Conservation (phyloP, 2,329 filamentous ascomycete species). For the Coniochaeta sp. region DNA sequence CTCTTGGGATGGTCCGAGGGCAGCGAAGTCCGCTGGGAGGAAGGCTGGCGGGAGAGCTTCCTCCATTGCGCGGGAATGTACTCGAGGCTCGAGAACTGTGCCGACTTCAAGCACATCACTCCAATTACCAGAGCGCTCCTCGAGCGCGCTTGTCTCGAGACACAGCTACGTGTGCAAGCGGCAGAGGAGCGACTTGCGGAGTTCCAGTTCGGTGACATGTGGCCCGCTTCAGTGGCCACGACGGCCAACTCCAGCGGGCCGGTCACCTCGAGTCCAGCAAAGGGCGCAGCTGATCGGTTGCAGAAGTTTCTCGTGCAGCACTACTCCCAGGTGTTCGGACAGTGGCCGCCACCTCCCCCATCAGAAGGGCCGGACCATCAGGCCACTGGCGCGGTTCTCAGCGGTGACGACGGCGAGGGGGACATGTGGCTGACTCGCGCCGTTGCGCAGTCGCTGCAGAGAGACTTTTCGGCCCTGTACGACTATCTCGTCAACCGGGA, state of each 20-base stretch:
- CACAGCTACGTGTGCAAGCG: conserved; percentile 53
- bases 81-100: conserved; percentile 38
- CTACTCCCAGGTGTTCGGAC: conserved; percentile 48
- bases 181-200: conserved; percentile 53
- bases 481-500: conserved; percentile 65
- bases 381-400: conserved; percentile 9
- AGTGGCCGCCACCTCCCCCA: conserved; percentile 49
- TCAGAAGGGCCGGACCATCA: conserved; percentile 7
- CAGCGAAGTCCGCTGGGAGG: conserved; percentile 54
- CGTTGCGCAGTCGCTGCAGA: conserved; percentile 49
- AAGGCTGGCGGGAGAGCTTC: conserved; percentile 62
- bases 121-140: conserved; percentile 57
- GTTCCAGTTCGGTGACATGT: conserved; percentile 58
- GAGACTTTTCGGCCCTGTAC: conserved; percentile 62
- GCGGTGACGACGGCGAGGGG: conserved; percentile 24
- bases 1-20: conserved; percentile 61
- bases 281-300: conserved; percentile 50
- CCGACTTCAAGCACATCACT: conserved; percentile 52
- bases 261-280: conserved; percentile 29
- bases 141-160: conserved; percentile 53
- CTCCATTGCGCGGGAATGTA: conserved; percentile 62
- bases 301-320: conserved; percentile 53
- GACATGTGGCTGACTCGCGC: conserved; percentile 56
- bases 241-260: conserved; percentile 19
- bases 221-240: conserved; percentile 34